Conservation (phyloP, 495 filamentous ascomycete species). For the Sordaria brevicollis region DNA sequence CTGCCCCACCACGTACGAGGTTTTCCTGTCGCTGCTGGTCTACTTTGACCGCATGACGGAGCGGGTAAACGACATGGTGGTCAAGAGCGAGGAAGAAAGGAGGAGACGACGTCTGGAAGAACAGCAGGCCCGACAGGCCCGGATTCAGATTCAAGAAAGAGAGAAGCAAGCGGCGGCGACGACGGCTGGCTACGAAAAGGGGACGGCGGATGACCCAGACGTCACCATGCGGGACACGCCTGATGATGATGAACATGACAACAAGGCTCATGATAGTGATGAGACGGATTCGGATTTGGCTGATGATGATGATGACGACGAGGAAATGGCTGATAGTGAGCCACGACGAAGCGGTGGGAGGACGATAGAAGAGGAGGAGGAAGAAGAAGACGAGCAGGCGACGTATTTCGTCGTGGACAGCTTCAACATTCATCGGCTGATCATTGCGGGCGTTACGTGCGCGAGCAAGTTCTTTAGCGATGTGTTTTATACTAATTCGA, state of each 20-base stretch:
- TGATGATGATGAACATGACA: slow-evolving; percentile 20
- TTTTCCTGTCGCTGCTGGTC: slow-evolving; percentile 88
- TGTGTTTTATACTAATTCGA: slow-evolving; percentile 97
- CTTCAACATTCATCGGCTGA: slow-evolving; percentile 95
- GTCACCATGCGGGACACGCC: slow-evolving; percentile 24
- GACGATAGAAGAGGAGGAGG: slow-evolving; percentile 3
- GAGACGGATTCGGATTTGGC: slow-evolving; percentile 32
- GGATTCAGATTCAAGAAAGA: too few species aligned
- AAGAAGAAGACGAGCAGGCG: slow-evolving; percentile 16
- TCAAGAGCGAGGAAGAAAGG: slow-evolving; percentile 31
- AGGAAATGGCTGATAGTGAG: not conserved
- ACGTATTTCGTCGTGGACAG: slow-evolving; percentile 95
- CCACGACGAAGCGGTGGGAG: not conserved
- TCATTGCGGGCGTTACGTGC: slow-evolving; percentile 96
- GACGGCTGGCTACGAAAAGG: not conserved
- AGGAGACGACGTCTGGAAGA: slow-evolving; percentile 14
- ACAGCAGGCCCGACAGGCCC: slow-evolving; percentile 6
- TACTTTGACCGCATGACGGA: slow-evolving; percentile 99
- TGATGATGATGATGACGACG: slow-evolving; percentile 28
- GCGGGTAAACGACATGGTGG: slow-evolving; percentile 62
- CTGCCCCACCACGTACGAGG: slow-evolving; percentile 96
- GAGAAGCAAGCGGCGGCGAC: not conserved
- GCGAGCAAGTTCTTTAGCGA: slow-evolving; percentile 99
- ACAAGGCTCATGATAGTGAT: slow-evolving; percentile 16
- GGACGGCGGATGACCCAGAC: slow-evolving; percentile 12